Evolutionary conservation across 2,329 filamentous ascomycete species (phyloP), one percentile per base, ranked within the genome.

Genomic region (Canariomyces notabilis): DNA sequence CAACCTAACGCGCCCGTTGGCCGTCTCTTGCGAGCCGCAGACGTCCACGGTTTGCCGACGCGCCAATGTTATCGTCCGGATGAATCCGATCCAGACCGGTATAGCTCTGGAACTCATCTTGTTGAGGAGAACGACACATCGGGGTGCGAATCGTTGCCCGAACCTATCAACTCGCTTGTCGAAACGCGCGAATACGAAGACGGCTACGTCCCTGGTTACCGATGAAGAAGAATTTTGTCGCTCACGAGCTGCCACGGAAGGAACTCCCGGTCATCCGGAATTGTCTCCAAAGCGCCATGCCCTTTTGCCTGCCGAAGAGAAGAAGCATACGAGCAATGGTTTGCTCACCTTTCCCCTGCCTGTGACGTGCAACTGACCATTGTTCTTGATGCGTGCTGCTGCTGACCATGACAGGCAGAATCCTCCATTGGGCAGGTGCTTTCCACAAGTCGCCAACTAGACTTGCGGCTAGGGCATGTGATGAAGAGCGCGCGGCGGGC

Each of bases 211-310:
- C 62, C 60, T 65, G 23, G 68, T 74, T 60, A 69, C 72, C 37
- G 73, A 80, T 32, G 71, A 80, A 45, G 78, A 82, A 46, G 84
- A 76, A 80, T 54, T 63, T 83, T 49, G 63, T 82, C 51, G 64
- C 69, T 37, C 64, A 73, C 49, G 77, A 75, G n/a, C 67, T 85
- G 31, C 81, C 81, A 4, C 65, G 67, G 2, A 67, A 67, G 16
- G 69, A 78, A 8, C 88, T 95, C 58, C 80, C 84, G 0, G 89
- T 95, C 64, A 77, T 96, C 37, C 80, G 88, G 58, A 82, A 91
- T 62, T 96, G 95, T 61, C 70, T 95, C 32, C 68, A 79, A 35
- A 88, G 88, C 80, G 90, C 41, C 76, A 84, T 57, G 82, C 80
- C 20, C 75, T 97, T 42, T 85, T 95, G 47, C n/a, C n/a, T n/a